A percentile compares a stretch with the other conserved stretches of the same genome.
These are phyloP conservation scores for Micromonas commoda DNA, from an alignment of 139 green algal species.

Conservation along the genomic window DNA sequence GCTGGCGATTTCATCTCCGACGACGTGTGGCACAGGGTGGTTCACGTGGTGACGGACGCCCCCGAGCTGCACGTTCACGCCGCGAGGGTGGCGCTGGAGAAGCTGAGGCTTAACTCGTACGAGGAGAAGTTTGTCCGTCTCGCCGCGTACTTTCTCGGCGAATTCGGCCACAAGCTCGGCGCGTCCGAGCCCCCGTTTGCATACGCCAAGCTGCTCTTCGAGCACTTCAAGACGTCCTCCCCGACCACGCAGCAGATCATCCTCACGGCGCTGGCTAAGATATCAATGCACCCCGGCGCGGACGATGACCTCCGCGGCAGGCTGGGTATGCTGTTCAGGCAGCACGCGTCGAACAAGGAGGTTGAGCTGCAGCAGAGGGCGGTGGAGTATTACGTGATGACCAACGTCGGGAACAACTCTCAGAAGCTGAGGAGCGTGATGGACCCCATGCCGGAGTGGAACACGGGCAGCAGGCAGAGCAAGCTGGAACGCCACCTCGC, in stretches of 20 bases:
- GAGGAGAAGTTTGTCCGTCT: slow-evolving; percentile 29
- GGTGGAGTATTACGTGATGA: slow-evolving; percentile 76
- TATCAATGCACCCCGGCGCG: slow-evolving; percentile 38
- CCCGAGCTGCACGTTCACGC: slow-evolving; percentile 78
- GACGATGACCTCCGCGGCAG: slow-evolving; percentile 48
- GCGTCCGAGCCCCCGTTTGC: slow-evolving; percentile 55
- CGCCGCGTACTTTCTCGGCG: slow-evolving; percentile 80
- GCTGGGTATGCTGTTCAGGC: slow-evolving; percentile 57
- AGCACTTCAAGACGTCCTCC: not conserved
- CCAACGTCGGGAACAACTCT: not conserved
- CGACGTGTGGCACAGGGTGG: slow-evolving; percentile 91
- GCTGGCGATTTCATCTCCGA: slow-evolving; percentile 86
- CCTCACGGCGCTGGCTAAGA: slow-evolving; percentile 76
- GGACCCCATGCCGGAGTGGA: slow-evolving; percentile 41
- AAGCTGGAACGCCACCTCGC: slow-evolving; percentile 31
- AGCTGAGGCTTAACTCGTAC: slow-evolving; percentile 50
- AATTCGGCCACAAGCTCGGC: slow-evolving; percentile 74
- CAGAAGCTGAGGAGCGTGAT: slow-evolving; percentile 41
- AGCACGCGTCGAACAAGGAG: slow-evolving; percentile 54
- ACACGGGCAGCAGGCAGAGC: slow-evolving; percentile 34
- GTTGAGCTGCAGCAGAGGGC: slow-evolving; percentile 90
- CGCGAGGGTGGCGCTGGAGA: slow-evolving; percentile 57
- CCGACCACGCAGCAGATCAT: slow-evolving; percentile 38
- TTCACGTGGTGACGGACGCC: slow-evolving; percentile 93
- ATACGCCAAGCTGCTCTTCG: slow-evolving; percentile 1